Conservation (phyloP, 2,329 filamentous ascomycete species). For the Fusarium sp. region DNA sequence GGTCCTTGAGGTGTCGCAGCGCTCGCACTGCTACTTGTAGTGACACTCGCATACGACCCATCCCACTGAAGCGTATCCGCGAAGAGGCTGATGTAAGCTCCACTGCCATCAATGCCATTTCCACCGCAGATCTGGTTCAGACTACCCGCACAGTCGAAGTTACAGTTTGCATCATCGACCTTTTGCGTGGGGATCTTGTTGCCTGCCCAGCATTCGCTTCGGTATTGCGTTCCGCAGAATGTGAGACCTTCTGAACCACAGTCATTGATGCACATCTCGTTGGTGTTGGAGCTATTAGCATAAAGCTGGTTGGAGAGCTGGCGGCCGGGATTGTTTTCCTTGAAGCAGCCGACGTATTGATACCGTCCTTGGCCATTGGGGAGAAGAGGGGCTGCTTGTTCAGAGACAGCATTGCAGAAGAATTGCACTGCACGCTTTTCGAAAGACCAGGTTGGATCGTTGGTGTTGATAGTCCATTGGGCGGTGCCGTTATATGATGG, state of each 20-base stretch:
- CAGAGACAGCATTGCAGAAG: slow-evolving; percentile 60
- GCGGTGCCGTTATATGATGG: slow-evolving; percentile 60
- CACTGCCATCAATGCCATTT: slow-evolving; percentile 52
- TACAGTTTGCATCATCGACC: slow-evolving; percentile 60
- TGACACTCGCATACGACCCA: slow-evolving; percentile 10
- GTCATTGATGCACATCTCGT: slow-evolving; percentile 56
- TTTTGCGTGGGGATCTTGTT: slow-evolving; percentile 56
- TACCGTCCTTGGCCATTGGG: slow-evolving; percentile 58
- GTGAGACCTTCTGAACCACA: slow-evolving; percentile 51
- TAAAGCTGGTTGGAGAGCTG: slow-evolving; percentile 59
- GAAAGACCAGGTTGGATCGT: slow-evolving; percentile 56
- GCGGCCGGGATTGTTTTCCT: slow-evolving; percentile 65
- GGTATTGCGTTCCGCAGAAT: slow-evolving; percentile 62
- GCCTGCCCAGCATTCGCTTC: slow-evolving; percentile 66
- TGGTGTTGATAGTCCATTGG: slow-evolving; percentile 67
- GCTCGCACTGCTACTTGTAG: background rate
- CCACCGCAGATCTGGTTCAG: slow-evolving; percentile 64
- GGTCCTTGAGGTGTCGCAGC: slow-evolving; percentile 17
- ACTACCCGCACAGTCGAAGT: slow-evolving; percentile 61
- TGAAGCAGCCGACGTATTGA: slow-evolving; percentile 65
- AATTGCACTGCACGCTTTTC: slow-evolving; percentile 65
- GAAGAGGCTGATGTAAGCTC: slow-evolving; percentile 61
- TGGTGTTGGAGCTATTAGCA: slow-evolving; percentile 54
- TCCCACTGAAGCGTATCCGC: slow-evolving; percentile 48
- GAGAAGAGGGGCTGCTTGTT: slow-evolving; percentile 62